Conservation (phyloP, 768 basidiomycete genomes). For the Pisolithus tinctorius region DNA sequence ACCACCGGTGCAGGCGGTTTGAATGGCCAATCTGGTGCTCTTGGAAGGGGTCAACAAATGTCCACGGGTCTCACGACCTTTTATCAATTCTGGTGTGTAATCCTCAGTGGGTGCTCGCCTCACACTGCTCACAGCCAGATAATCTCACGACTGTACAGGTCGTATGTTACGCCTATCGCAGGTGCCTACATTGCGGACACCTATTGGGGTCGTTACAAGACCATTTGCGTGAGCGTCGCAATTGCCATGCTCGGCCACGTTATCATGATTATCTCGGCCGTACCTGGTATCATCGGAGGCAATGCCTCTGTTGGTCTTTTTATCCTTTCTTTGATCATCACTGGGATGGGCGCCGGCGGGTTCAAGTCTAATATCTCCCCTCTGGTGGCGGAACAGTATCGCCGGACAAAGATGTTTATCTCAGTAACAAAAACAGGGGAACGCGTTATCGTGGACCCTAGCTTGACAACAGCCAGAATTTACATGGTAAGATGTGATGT, state of each 20-base stretch:
- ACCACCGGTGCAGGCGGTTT: slow-evolving; percentile 31
- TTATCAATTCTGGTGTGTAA: slow-evolving; percentile 34
- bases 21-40: slow-evolving; percentile 57
- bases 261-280: no score
- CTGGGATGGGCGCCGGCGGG: slow-evolving; percentile 50
- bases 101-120: no score
- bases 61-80: no score
- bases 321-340: slow-evolving; percentile 54
- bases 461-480: slow-evolving; percentile 57
- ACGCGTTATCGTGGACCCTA: slow-evolving; percentile 69
- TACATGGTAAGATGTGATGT: slow-evolving; percentile 50
- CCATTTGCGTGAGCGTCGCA: no score
- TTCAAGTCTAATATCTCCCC: slow-evolving; percentile 79
- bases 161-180: slow-evolving; percentile 57
- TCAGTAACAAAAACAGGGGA: slow-evolving; percentile 43
- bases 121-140: no score
- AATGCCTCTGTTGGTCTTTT: slow-evolving; percentile 46
- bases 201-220: slow-evolving; percentile 2
- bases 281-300: slow-evolving; percentile 5
- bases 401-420: no score
- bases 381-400: slow-evolving; percentile 57
- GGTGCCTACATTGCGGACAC: slow-evolving; percentile 74
- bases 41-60: slow-evolving; percentile 56
- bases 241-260: no score
- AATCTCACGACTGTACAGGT: slow-evolving; percentile 28